Evolutionary conservation across 495 filamentous ascomycete species (phyloP).

Genomic region (Neurospora sp.): DNA sequence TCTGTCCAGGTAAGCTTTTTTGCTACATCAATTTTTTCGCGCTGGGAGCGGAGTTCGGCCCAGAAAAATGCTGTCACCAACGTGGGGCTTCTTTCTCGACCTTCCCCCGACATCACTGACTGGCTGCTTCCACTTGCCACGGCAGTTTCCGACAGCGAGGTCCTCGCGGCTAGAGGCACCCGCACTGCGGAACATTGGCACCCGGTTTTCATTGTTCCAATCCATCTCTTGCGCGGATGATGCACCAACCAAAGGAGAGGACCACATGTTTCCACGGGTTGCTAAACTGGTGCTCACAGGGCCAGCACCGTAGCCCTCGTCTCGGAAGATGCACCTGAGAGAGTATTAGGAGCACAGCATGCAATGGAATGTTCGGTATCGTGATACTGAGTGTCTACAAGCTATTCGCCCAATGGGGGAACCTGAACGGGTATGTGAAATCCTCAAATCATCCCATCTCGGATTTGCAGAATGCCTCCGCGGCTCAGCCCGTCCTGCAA

Average conservation of each 20-base stretch:
- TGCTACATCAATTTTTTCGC: background rate
- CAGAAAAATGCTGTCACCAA: background rate
- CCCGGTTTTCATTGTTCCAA: background rate
- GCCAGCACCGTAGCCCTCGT: background rate
- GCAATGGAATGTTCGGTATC: background rate
- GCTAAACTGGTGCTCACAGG: background rate
- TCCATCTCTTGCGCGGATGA: background rate
- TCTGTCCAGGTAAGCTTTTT: background rate
- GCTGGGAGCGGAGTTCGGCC: background rate
- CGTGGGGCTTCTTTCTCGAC: no score
- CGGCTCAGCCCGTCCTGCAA: background rate
- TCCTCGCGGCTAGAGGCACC: background rate
- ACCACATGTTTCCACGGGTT: background rate
- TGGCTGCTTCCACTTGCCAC: background rate
- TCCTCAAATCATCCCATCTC: background rate
- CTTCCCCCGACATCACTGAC: background rate
- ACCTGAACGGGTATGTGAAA: background rate
- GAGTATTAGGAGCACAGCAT: background rate
- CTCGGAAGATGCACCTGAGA: background rate
- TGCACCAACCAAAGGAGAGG: background rate
- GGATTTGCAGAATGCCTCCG: background rate
- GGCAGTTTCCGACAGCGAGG: background rate
- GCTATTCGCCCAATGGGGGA: background rate
- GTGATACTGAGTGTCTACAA: background rate
- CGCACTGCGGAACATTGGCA: background rate